Percentiles rank a stretch among this genome's conserved stretches.
Conservation (phyloP, 192 early-diverging fungal species). For the Backusella parvicylindrica region DNA sequence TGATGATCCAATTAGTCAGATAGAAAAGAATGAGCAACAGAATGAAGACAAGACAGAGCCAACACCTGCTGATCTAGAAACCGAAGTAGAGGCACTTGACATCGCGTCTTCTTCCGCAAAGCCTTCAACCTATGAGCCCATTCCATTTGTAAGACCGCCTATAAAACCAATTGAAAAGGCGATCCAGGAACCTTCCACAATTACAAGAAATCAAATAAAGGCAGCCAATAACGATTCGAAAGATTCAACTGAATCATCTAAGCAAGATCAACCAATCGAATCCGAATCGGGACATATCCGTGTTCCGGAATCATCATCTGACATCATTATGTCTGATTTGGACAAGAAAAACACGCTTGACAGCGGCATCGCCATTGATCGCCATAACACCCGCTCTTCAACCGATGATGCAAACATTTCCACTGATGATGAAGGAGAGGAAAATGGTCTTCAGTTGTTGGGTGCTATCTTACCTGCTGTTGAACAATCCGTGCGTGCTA, state of each 20-base stretch:
- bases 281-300: background rate
- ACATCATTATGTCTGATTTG: background rate
- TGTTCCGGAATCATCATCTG: background rate
- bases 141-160: background rate
- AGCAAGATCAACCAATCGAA: background rate
- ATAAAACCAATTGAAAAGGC: background rate
- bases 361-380: background rate
- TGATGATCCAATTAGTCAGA: background rate
- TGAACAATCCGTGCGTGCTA: background rate
- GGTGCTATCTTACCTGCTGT: slow-evolving; percentile 6
- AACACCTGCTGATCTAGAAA: background rate
- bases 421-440: background rate
- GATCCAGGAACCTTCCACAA: background rate
- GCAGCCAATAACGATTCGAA: background rate
- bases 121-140: slow-evolving; percentile 6
- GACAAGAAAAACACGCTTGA: background rate
- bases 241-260: background rate
- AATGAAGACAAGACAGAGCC: background rate
- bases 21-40: background rate
- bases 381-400: background rate
- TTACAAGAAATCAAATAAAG: background rate
- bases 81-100: slow-evolving; percentile 4
- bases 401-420: background rate
- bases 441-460: background rate
- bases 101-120: background rate